phyloP scores from a whole-genome alignment of 2,329 filamentous ascomycete species.

The Rhynchosporium secalis region DNA sequence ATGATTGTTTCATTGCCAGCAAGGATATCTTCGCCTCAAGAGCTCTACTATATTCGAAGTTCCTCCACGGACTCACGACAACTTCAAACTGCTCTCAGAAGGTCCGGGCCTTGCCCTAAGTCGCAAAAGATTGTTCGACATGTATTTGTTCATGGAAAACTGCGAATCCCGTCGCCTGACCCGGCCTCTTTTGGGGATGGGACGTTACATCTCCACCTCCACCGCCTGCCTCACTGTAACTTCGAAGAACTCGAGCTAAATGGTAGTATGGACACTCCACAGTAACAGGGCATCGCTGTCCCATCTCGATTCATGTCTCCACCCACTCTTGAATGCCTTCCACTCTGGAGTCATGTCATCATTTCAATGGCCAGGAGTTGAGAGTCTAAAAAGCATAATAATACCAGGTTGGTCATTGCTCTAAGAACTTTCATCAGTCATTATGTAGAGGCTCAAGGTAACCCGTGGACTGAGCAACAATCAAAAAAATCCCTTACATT shows the following conservation, averaged over 20 bases:
- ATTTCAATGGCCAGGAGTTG: slow-evolving; percentile 16
- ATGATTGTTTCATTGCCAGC: neutral
- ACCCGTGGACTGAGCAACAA: slow-evolving; percentile 23
- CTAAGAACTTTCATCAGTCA: slow-evolving; percentile 26
- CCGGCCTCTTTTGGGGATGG: slow-evolving; percentile 26
- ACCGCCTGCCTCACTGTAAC: neutral
- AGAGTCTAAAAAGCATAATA: slow-evolving; percentile 21
- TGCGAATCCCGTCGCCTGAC: slow-evolving; percentile 17
- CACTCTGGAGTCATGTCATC: slow-evolving; percentile 22
- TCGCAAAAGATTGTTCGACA: neutral
- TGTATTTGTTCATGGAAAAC: neutral
- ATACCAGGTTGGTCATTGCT: slow-evolving; percentile 23
- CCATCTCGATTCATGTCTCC: slow-evolving; percentile 11
- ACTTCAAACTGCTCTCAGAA: neutral
- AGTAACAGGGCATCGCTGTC: slow-evolving; percentile 10
- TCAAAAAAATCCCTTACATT: neutral
- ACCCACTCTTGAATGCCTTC: slow-evolving; percentile 23
- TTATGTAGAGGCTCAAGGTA: slow-evolving; percentile 30
- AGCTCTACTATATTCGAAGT: no score
- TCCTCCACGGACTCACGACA: neutral
- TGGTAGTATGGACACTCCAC: neutral
- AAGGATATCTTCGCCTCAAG: neutral
- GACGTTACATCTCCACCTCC: slow-evolving; percentile 33
- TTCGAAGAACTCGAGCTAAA: neutral
- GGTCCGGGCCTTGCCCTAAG: neutral